Evolutionary conservation across 2,329 filamentous ascomycete species (phyloP), one percentile per base, ranked within the genome.

Genomic region (Arthrinium phaeospermum): DNA sequence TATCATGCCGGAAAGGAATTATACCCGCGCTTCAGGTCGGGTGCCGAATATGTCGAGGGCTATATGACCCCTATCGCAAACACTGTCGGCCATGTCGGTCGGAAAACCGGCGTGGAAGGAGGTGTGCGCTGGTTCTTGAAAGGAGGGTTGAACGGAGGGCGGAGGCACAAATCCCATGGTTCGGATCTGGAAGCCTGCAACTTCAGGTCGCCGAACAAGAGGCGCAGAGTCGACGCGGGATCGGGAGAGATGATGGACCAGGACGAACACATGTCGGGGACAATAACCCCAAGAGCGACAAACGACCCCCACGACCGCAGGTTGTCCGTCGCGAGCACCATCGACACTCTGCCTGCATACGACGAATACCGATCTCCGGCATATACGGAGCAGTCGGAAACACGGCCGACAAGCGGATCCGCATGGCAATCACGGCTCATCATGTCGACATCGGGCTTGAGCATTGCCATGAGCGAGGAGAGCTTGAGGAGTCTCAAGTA

Each of bases 1-100:
- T 98, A 98, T 81, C 92, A 93, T 41, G 92, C 89, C 3, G 95
- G 94, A 14, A 98, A 98, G 82, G 94, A 95, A 76, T 97, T 96
- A 78, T 97, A 94, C 1, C 95, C 96, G 0, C 90, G 93, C 2
- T 94, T 98, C 80, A 95, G 94, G 81, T 93, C 93, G n/a, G 91
- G 95, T 73, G 96, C 94, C 68, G 94, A 98, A 80, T 94, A 97
- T 77, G 91, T 98, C 27, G 96, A 98, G 82, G 92, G 94, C 67
- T 96, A 94, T 76, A 90, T 98, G 70, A 94, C 93, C 1, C 95
- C 94, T 1, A 91, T 98, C 70, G 94, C 94, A 70, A 96, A 94
- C 79, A 96, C 94, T 0, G 93, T 98, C 44, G 93, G 94, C 19
- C 93, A 91, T 0, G 93, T 98, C 7, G 93, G 94, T 44, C 90